phyloP scores from a whole-genome alignment of 805 yeast genomes.

The Ogataea neopini region DNA sequence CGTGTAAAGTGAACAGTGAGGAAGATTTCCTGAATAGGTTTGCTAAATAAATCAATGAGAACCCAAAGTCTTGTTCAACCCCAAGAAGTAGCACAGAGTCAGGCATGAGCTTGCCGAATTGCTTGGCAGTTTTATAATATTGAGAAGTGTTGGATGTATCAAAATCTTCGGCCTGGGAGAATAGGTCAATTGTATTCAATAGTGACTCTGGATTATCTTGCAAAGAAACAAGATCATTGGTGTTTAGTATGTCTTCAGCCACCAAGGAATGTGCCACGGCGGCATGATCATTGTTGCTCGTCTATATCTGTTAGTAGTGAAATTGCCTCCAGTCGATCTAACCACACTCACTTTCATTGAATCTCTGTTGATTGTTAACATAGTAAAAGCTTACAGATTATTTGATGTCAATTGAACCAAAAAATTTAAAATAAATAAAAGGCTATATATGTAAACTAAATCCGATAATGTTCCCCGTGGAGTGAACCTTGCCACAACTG shows the following conservation, averaged over 20 bases:
- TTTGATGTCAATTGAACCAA: no score
- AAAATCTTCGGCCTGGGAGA: slow-evolving; percentile 11
- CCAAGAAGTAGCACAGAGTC: slow-evolving; percentile 18
- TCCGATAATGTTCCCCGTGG: neutral
- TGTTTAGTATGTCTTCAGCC: slow-evolving; percentile 4
- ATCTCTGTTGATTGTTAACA: neutral
- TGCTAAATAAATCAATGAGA: slow-evolving; percentile 23
- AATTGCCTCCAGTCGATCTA: neutral
- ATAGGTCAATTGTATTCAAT: slow-evolving; percentile 22
- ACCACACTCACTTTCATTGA: neutral
- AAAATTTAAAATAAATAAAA: no score
- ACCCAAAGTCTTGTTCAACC: slow-evolving; percentile 26
- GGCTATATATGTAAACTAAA: neutral
- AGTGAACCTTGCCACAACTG: neutral
- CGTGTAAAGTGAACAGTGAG: slow-evolving; percentile 18
- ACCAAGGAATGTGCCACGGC: neutral
- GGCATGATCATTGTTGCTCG: neutral
- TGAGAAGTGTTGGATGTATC: slow-evolving; percentile 2
- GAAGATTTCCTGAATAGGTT: slow-evolving; percentile 16
- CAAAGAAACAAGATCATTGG: slow-evolving; percentile 14
- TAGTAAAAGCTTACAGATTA: neutral
- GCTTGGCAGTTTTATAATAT: slow-evolving; percentile 6
- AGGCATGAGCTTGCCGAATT: slow-evolving; percentile 12
- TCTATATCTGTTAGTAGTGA: neutral
- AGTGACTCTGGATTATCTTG: slow-evolving; percentile 23